Evolutionary conservation across 1,139 yeast genomes (phyloP).

Genomic region (Pneumocystis canis): DNA sequence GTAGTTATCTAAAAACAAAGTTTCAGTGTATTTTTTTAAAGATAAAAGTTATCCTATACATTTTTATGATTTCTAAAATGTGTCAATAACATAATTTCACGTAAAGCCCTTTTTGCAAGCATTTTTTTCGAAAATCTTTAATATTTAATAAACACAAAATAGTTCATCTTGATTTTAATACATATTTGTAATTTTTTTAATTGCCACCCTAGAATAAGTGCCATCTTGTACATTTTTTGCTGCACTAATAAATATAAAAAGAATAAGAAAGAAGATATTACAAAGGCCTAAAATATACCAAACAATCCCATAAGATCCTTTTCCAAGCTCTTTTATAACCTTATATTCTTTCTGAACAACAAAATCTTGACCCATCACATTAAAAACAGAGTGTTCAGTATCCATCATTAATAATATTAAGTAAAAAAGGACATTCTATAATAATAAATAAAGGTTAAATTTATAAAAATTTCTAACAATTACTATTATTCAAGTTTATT

Average conservation of each 20-base stretch:
- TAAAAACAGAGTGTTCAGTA: neutral
- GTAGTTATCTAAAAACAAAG: slow-evolving; percentile 45
- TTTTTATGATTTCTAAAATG: slow-evolving; percentile 89
- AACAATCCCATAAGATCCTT: slow-evolving; percentile 94
- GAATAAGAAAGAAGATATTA: neutral
- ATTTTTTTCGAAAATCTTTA: slow-evolving; percentile 58
- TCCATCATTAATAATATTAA: neutral
- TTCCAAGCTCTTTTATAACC: slow-evolving; percentile 81
- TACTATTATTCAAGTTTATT: no score
- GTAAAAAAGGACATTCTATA: neutral
- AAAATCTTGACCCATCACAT: slow-evolving; percentile 9
- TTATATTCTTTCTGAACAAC: slow-evolving; percentile 24
- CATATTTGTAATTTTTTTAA: slow-evolving; percentile 84
- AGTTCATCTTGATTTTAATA: neutral
- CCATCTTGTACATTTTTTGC: slow-evolving; percentile 62
- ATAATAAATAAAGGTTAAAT: neutral
- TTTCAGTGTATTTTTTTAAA: neutral
- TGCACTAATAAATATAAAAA: slow-evolving; percentile 26
- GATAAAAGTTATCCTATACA: slow-evolving; percentile 12
- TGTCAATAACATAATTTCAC: slow-evolving; percentile 74
- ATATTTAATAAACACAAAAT: neutral
- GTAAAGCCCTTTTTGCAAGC: slow-evolving; percentile 71
- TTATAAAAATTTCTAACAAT: neutral
- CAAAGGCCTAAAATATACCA: slow-evolving; percentile 30
- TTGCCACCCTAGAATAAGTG: slow-evolving; percentile 60